Evolutionary conservation across 768 basidiomycete genomes (phyloP).

Genomic region (Tubosaeta sp.): DNA sequence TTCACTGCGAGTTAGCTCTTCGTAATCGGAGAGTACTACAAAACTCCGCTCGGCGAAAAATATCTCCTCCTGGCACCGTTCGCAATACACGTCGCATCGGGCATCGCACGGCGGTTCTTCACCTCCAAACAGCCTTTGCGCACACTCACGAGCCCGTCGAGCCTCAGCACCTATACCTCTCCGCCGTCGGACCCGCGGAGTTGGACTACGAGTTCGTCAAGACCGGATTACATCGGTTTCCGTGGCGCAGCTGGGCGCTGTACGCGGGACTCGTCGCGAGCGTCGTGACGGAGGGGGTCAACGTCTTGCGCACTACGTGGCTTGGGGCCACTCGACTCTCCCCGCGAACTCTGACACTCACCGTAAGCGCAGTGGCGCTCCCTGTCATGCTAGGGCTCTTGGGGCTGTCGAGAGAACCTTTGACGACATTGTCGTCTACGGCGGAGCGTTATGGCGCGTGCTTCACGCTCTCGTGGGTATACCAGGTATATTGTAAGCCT

Average conservation of each 20-base stretch:
- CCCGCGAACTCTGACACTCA: constrained; percentile 31
- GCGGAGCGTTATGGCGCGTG: constrained; percentile 50
- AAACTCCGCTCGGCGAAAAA: constrained; percentile 61
- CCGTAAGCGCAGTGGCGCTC: constrained; percentile 36
- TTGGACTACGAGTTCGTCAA: constrained; percentile 85
- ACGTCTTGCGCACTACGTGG: constrained; percentile 50
- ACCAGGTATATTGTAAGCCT: constrained; percentile 38
- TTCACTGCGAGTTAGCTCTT: constrained; percentile 47
- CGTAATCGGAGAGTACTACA: constrained; percentile 85
- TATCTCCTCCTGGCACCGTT: constrained; percentile 67
- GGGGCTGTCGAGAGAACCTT: constrained; percentile 51
- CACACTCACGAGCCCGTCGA: constrained; percentile 42
- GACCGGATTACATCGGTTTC: constrained; percentile 59
- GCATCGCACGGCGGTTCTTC: constrained; percentile 51
- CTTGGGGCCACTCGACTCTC: constrained; percentile 14
- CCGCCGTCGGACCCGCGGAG: constrained; percentile 62
- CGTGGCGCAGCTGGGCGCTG: constrained; percentile 53
- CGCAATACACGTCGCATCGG: constrained; percentile 55
- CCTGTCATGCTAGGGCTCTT: constrained; percentile 62
- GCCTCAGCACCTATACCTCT: constrained; percentile 58
- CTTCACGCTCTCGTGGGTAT: constrained; percentile 44
- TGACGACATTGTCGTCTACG: constrained; percentile 50
- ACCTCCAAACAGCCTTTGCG: constrained; percentile 25
- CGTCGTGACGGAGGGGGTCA: constrained; percentile 54
- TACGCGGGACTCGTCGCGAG: constrained; percentile 60